Base-by-base conservation (phyloP, 2,329 filamentous ascomycete species). In the Cladophialophora carrionii region DNA sequence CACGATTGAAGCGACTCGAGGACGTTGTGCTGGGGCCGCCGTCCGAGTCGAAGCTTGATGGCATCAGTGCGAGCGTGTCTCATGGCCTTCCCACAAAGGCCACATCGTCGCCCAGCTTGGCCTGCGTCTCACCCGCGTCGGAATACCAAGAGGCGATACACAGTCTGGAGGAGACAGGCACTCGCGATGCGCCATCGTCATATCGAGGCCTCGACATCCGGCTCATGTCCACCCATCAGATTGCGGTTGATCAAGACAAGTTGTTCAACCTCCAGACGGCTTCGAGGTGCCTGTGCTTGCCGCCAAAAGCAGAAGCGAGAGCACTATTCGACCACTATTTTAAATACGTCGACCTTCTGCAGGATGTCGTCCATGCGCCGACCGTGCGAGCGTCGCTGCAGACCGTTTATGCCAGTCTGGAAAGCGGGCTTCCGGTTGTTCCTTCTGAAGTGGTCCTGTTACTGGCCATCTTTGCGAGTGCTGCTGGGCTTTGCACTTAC, bases 351-450 rank as follows among this genome's bases (percentile, higher is more conserved):
- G 72, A 75, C 57, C 76, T 73, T 29, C 70, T 77, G 4, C 78
- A 79, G 61, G 76, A 78, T 66, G 66, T 78, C 14, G 69, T 78
- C 9, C 69, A 71, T 49, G 71, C 77, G 0, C 71, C 73, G 0
- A 63, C 53, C 22, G 71, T 74, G 0, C 68, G 73, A 31, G 55
- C 22, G 5, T 72, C 74, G 6, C 72, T 78, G 34, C 53, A 75
- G 17, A 59, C 56, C 0, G 65, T 78, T 1, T 79, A 79, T 61
- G 61, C 70, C 6, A 67, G 62, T 20, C 41, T 75, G 10, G 68
- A 72, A 10, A 55, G 61, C 1, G 67, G 68, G 6, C 32, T 63
- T 2, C 57, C 71, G 0, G 62, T 74, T 1, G 67, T 75, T 14
- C 54, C 73, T 1, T 67, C 64, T 14, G 71, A 77, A 31, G 24